These are phyloP conservation scores for Cytidiella melzeri DNA, from an alignment of 768 basidiomycete genomes.

Conservation along the genomic window DNA sequence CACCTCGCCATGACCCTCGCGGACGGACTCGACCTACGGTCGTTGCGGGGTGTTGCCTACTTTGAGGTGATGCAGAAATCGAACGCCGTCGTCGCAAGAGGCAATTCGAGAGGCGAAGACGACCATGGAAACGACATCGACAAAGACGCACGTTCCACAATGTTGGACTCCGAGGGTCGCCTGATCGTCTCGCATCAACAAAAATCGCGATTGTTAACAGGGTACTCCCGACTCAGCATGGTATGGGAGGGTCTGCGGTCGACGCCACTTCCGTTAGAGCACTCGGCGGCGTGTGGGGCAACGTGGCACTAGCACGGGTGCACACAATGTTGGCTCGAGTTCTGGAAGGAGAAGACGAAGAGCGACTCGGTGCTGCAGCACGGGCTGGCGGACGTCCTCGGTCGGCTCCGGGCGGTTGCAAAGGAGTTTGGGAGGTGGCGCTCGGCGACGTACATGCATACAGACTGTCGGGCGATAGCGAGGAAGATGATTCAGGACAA, in stretches of 20 bases:
- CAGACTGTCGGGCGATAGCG: slow-evolving; percentile 59
- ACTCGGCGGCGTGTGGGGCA: slow-evolving; percentile 54
- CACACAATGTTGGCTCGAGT: slow-evolving; percentile 67
- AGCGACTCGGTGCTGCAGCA: slow-evolving; percentile 53
- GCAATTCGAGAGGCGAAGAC: neutral
- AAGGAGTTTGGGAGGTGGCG: slow-evolving; percentile 71
- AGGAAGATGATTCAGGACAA: slow-evolving; percentile 49
- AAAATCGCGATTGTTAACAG: slow-evolving; percentile 59
- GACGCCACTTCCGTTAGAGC: slow-evolving; percentile 56
- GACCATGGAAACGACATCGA: too few relatives aligned
- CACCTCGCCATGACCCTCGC: slow-evolving; percentile 69
- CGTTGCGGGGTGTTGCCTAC: slow-evolving; percentile 60
- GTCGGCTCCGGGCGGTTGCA: slow-evolving; percentile 53
- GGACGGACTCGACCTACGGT: slow-evolving; percentile 59
- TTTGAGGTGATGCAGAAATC: slow-evolving; percentile 69
- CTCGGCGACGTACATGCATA: slow-evolving; percentile 73
- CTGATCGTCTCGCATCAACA: slow-evolving; percentile 52
- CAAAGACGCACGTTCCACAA: slow-evolving; percentile 19
- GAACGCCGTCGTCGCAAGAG: slow-evolving; percentile 27
- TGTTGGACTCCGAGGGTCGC: slow-evolving; percentile 35
- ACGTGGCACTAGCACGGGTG: slow-evolving; percentile 73
- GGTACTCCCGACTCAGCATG: slow-evolving; percentile 61
- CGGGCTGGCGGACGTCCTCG: slow-evolving; percentile 61
- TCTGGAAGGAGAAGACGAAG: slow-evolving; percentile 73
- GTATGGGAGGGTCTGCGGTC: slow-evolving; percentile 61